phyloP scores from a whole-genome alignment of 208 protist species.

The Tritrichomonas musculus region DNA sequence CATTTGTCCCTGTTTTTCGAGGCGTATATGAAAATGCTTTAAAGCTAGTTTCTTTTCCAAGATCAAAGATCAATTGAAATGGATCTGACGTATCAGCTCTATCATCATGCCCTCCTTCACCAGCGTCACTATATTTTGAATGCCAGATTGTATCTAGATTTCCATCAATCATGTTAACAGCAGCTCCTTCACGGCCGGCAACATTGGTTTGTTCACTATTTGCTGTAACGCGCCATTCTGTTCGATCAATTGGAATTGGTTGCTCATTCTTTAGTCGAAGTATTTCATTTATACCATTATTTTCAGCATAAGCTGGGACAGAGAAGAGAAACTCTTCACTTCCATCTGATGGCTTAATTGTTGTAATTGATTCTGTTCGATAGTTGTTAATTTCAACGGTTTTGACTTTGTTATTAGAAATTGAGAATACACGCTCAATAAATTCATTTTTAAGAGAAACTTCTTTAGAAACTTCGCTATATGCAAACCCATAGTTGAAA shows the following conservation, averaged over 20 bases:
- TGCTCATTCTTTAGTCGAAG: neutral
- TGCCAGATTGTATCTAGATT: neutral
- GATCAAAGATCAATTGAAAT: neutral
- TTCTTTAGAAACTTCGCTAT: neutral
- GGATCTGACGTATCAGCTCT: neutral
- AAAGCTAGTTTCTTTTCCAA: neutral
- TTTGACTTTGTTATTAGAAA: neutral
- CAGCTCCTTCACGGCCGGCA: neutral
- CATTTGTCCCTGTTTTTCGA: neutral
- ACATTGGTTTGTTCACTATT: neutral
- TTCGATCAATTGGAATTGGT: neutral
- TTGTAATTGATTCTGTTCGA: neutral
- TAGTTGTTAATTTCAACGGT: neutral
- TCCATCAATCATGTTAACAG: neutral
- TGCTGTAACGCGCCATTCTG: neutral
- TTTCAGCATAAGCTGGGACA: neutral
- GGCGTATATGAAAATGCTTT: neutral
- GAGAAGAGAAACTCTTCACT: neutral
- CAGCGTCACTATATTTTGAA: neutral
- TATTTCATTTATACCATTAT: too few relatives aligned
- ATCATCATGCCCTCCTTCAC: constrained; percentile 4
- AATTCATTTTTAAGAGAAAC: neutral
- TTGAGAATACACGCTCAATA: neutral
- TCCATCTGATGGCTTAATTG: neutral
- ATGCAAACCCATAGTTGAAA: neutral